Evolutionary conservation across 75 land plant genomes (phyloP).

Genomic region (Cupressus sempervirens): DNA sequence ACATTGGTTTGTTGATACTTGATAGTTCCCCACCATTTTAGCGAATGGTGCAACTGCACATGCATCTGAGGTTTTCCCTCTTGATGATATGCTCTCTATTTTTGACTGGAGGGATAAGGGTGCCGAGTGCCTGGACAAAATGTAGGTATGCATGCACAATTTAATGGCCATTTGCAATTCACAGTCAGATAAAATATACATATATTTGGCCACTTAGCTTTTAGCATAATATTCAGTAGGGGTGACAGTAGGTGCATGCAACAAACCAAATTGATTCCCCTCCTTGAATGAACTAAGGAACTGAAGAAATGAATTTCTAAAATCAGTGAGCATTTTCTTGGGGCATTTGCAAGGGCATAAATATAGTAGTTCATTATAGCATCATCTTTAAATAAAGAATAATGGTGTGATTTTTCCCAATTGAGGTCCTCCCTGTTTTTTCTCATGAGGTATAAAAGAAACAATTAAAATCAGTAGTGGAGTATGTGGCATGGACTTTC

Average conservation of each 20-base stretch:
- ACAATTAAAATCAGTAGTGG: not conserved
- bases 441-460: not conserved
- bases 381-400: too few relatives aligned
- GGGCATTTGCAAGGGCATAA: not conserved
- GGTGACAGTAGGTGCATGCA: not conserved
- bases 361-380: not conserved
- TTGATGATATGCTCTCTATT: conserved; percentile 27
- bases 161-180: too few relatives aligned
- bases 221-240: not conserved
- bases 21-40: not conserved
- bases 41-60: not conserved
- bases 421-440: not conserved
- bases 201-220: not conserved
- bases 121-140: conserved; percentile 37
- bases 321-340: not conserved
- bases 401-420: not conserved
- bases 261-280: too few relatives aligned
- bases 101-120: conserved; percentile 56
- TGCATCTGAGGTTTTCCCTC: conserved; percentile 32
- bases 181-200: too few relatives aligned
- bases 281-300: not conserved
- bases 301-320: not conserved
- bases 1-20: conserved; percentile 19
- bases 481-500: not conserved
- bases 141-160: conserved; percentile 23